Percentiles rank a stretch among this genome's conserved stretches.
Evolutionary conservation across 148 eudicot species (phyloP).

Genomic region (Fallopia convolvulus): DNA sequence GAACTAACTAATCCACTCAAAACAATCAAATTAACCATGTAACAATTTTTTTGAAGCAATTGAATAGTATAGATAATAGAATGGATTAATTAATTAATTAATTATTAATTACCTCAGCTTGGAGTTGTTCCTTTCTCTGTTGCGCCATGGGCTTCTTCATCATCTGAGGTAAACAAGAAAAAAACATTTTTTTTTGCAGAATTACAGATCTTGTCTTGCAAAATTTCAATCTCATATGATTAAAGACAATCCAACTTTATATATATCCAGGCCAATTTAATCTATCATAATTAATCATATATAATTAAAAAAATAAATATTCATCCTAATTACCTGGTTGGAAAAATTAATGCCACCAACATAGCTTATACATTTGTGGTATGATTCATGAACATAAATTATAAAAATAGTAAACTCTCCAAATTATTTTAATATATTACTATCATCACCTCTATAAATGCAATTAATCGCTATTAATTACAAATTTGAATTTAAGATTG

Average conservation of each 20-base stretch:
- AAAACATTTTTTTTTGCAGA: neutral
- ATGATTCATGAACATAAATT: neutral
- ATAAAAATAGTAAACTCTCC: too few species aligned
- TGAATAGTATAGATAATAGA: neutral
- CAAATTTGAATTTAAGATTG: too few species aligned
- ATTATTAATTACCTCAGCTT: constrained; percentile 52
- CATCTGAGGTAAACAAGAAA: constrained; percentile 19
- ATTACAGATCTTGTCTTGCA: neutral
- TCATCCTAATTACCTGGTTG: neutral
- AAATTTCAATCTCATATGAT: neutral
- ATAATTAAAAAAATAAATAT: neutral
- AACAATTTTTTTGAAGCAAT: neutral
- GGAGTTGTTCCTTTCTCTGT: constrained; percentile 47
- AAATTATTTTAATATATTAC: too few species aligned
- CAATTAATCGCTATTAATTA: neutral
- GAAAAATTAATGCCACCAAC: too few species aligned
- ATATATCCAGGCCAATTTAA: neutral
- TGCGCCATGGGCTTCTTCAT: constrained; percentile 38
- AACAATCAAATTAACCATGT: neutral
- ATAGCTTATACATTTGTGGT: neutral
- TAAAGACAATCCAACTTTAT: too few species aligned
- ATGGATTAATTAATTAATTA: neutral
- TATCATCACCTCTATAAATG: too few species aligned
- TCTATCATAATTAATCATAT: neutral
- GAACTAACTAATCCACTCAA: neutral